phyloP scores from a whole-genome alignment of 2,329 filamentous ascomycete species.

The Pseudocercospora vitis region DNA sequence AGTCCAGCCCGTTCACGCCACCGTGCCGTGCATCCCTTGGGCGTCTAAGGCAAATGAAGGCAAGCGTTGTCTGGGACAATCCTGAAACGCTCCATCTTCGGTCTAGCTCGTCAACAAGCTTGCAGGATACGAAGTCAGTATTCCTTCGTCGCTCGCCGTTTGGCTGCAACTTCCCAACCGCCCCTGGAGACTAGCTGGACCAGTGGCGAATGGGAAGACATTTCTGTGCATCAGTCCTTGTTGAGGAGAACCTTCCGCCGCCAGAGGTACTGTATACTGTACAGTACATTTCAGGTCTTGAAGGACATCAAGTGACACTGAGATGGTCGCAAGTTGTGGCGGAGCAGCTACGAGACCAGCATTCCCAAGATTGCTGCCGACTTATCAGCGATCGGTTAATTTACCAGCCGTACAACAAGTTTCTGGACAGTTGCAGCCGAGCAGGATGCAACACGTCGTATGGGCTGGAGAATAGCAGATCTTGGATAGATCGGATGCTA shows the following conservation, averaged over 20 bases:
- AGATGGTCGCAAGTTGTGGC: no score
- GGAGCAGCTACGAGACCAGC: no score
- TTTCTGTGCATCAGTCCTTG: not conserved
- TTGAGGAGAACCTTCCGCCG: not conserved
- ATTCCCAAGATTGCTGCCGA: no score
- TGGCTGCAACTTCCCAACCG: not conserved
- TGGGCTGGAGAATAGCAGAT: no score
- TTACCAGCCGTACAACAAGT: no score
- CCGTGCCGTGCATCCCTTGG: not conserved
- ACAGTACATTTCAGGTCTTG: not conserved
- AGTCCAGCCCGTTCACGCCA: not conserved
- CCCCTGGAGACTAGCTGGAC: not conserved
- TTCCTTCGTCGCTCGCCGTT: not conserved
- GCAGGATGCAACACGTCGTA: no score
- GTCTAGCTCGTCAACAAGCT: not conserved
- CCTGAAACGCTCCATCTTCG: not conserved
- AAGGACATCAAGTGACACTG: no score
- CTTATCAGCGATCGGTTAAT: no score
- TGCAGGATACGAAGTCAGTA: slow-evolving; percentile 4
- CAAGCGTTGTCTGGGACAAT: not conserved
- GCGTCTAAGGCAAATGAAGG: slow-evolving; percentile 1
- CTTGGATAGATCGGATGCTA: not conserved
- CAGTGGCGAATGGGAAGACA: not conserved
- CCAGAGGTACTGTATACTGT: not conserved
- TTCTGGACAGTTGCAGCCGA: no score